Percentiles rank a stretch among this genome's conserved stretches.
Evolutionary conservation across 2,329 filamentous ascomycete species (phyloP).

Genomic region (Pyrenophora seminiperda): DNA sequence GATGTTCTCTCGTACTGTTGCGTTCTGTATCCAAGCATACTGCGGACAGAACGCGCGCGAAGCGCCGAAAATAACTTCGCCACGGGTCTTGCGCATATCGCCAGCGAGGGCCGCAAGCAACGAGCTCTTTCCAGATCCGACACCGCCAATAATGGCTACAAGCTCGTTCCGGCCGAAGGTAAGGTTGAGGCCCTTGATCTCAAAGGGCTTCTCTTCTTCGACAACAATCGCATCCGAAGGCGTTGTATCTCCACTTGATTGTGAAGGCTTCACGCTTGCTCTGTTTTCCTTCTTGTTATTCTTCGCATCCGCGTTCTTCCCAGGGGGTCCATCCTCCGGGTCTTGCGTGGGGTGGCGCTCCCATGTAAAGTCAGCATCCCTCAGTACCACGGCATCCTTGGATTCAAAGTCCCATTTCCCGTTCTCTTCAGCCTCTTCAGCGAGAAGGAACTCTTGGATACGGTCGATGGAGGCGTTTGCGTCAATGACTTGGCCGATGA

Average conservation of each 20-base stretch:
- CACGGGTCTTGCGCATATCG: slow-evolving; percentile 85
- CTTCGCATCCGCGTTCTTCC: slow-evolving; percentile 55
- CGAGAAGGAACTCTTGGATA: slow-evolving; percentile 84
- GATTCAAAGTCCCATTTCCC: slow-evolving; percentile 61
- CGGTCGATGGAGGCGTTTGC: slow-evolving; percentile 83
- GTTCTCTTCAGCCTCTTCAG: slow-evolving; percentile 82
- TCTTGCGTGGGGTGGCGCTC: slow-evolving; percentile 67
- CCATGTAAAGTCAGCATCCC: slow-evolving; percentile 83
- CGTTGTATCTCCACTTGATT: slow-evolving; percentile 41
- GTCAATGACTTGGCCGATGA: slow-evolving; percentile 88
- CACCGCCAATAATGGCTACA: slow-evolving; percentile 83
- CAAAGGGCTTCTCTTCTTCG: slow-evolving; percentile 70
- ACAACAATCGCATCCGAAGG: slow-evolving; percentile 53
- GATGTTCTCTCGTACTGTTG: slow-evolving; percentile 86
- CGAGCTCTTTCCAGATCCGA: slow-evolving; percentile 89
- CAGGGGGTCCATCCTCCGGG: slow-evolving; percentile 30
- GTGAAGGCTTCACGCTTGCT: slow-evolving; percentile 35
- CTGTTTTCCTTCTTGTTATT: slow-evolving; percentile 56
- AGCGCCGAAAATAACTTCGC: slow-evolving; percentile 75
- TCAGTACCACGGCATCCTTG: slow-evolving; percentile 68
- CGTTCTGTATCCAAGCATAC: slow-evolving; percentile 97
- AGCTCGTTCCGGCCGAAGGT: slow-evolving; percentile 75
- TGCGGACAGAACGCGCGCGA: slow-evolving; percentile 90
- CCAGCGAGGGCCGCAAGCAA: slow-evolving; percentile 86
- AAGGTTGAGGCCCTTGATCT: slow-evolving; percentile 71